Conservation (phyloP, 2,329 filamentous ascomycete genomes). For the Daldinia sp. region DNA sequence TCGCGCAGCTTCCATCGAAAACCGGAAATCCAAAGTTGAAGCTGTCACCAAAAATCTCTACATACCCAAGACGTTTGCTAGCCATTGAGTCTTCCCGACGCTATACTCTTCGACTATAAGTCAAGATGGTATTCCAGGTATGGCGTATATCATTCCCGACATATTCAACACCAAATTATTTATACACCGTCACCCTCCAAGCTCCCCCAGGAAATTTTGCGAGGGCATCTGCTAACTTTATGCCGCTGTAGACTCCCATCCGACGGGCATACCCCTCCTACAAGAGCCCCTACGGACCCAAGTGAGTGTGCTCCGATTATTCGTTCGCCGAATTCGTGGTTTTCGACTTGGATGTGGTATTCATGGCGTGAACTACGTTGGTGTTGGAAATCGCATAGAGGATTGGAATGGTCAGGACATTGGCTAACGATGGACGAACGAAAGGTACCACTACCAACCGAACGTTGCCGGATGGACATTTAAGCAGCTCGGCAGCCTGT, state of each 20-base stretch:
- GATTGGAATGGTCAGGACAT: neutral
- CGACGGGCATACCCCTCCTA: slow-evolving; percentile 56
- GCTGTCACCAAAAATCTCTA: slow-evolving; percentile 35
- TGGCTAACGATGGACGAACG: slow-evolving; percentile 26
- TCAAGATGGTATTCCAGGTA: slow-evolving; percentile 44
- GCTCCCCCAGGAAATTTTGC: neutral
- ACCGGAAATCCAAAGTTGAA: slow-evolving; percentile 30
- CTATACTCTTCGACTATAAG: slow-evolving; percentile 27
- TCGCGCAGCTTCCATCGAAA: slow-evolving; percentile 41
- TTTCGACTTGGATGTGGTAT: neutral
- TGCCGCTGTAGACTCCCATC: slow-evolving; percentile 54
- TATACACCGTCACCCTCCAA: neutral
- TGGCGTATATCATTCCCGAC: neutral
- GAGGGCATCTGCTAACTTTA: slow-evolving; percentile 25
- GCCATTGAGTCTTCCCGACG: slow-evolving; percentile 37
- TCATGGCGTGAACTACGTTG: neutral
- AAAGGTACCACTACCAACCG: slow-evolving; percentile 67
- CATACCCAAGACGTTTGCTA: slow-evolving; percentile 23
- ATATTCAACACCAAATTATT: neutral
- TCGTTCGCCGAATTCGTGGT: neutral
- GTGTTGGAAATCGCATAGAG: neutral
- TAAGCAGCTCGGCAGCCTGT: slow-evolving; percentile 59
- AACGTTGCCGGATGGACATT: slow-evolving; percentile 63
- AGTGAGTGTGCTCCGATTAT: slow-evolving; percentile 59
- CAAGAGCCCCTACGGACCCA: slow-evolving; percentile 71